Conservation (phyloP, 2,329 filamentous ascomycete species). For the Escovopsis sp. region DNA sequence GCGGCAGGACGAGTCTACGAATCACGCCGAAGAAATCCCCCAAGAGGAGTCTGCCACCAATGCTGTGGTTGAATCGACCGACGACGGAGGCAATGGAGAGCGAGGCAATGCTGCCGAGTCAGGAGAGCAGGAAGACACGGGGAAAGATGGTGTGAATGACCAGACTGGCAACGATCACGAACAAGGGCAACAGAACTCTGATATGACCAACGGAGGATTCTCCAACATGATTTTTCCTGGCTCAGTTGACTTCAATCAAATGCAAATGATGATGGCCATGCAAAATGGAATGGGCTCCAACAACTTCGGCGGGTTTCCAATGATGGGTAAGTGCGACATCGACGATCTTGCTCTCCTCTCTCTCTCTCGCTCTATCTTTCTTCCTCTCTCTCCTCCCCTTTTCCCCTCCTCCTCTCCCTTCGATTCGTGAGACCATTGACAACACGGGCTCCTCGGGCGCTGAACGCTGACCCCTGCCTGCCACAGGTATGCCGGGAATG, state of each 20-base stretch:
- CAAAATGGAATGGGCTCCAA: constrained; percentile 48
- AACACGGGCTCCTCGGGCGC: neutral
- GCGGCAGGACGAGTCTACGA: neutral
- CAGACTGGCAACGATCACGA: constrained; percentile 17
- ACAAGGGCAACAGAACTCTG: constrained; percentile 20
- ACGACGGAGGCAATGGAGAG: constrained; percentile 4
- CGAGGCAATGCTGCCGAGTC: neutral
- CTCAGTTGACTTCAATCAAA: constrained; percentile 55
- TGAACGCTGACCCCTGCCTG: neutral
- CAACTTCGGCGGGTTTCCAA: constrained; percentile 46
- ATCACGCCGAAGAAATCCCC: neutral
- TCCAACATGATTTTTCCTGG: constrained; percentile 45
- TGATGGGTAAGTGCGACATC: constrained; percentile 62
- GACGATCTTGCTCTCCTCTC: too few relatives aligned
- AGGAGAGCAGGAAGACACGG: constrained; percentile 6
- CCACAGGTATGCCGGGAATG: constrained; percentile 63
- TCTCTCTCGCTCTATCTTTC: too few relatives aligned
- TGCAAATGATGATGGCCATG: constrained; percentile 72
- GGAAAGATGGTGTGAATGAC: constrained; percentile 10
- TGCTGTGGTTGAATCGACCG: neutral
- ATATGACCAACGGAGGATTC: constrained; percentile 32
- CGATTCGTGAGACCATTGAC: too few relatives aligned
- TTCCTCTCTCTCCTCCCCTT: neutral
- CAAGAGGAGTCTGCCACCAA: neutral
- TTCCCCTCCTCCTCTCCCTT: too few relatives aligned